phyloP scores from a whole-genome alignment of 495 filamentous ascomycete genomes.

The Trichoderma asperelloides region DNA sequence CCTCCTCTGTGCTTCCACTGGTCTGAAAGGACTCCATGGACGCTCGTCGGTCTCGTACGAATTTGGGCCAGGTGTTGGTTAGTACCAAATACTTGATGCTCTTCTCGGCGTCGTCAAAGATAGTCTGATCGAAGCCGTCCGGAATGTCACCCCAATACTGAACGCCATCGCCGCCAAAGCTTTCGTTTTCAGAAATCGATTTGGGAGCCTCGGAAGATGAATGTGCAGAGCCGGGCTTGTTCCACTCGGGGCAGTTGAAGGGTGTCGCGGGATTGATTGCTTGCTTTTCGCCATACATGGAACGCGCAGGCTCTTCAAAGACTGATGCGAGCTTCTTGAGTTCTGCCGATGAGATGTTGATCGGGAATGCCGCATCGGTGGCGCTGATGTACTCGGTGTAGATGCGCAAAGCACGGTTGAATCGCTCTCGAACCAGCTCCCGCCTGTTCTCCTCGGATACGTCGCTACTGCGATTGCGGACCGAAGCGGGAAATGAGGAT shows the following conservation, averaged over 20 bases:
- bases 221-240: slow-evolving; percentile 12
- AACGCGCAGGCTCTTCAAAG: slow-evolving; percentile 24
- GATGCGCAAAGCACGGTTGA: slow-evolving; percentile 47
- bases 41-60: slow-evolving; percentile 31
- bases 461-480: background rate
- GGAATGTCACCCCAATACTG: slow-evolving; percentile 34
- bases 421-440: slow-evolving; percentile 28
- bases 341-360: slow-evolving; percentile 43
- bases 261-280: slow-evolving; percentile 14
- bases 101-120: slow-evolving; percentile 52
- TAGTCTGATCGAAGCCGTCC: slow-evolving; percentile 35
- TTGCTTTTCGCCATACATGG: slow-evolving; percentile 11
- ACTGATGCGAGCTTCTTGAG: slow-evolving; percentile 21
- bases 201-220: slow-evolving; percentile 12
- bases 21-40: slow-evolving; percentile 10
- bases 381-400: slow-evolving; percentile 48
- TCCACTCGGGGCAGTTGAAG: slow-evolving; percentile 15
- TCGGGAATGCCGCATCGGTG: slow-evolving; percentile 49
- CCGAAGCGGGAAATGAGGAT: slow-evolving; percentile 14
- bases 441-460: background rate
- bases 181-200: background rate
- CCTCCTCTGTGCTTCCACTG: background rate
- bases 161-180: background rate
- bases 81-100: slow-evolving; percentile 61
- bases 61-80: slow-evolving; percentile 64